phyloP scores from a whole-genome alignment of 768 basidiomycete genomes.

The Phylloporus sp. region DNA sequence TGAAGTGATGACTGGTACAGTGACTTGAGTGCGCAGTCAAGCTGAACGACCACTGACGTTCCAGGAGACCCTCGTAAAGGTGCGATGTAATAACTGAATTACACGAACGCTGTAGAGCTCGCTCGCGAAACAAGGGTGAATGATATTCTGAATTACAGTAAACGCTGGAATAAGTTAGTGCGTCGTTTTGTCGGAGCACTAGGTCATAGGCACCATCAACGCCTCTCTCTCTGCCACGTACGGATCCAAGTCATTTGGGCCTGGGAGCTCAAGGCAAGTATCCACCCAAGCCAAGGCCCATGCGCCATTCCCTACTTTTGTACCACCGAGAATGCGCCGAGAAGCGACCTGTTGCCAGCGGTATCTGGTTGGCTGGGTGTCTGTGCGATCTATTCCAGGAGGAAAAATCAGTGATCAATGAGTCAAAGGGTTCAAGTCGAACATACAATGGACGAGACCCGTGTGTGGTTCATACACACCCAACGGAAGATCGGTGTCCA shows the following conservation, averaged over 20 bases:
- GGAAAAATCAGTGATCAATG: conserved; percentile 5
- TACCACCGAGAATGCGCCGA: conserved; percentile 57
- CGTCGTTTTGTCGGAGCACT: not conserved
- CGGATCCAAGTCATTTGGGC: conserved; percentile 20
- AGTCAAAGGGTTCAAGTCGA: not conserved
- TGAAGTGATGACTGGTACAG: conserved; percentile 52
- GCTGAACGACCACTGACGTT: not conserved
- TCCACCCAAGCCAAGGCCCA: conserved; percentile 84
- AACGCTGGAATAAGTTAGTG: not conserved
- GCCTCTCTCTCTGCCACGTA: conserved; percentile 18
- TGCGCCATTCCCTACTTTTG: conserved; percentile 71
- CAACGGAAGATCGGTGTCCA: conserved; percentile 41
- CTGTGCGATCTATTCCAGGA: conserved; percentile 54
- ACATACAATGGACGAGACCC: conserved; percentile 69
- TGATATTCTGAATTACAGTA: conserved; percentile 1
- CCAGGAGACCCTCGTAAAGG: too few species aligned
- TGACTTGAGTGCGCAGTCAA: not conserved
- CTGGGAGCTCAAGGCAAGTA: conserved; percentile 38
- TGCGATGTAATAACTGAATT: too few species aligned
- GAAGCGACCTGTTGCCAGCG: conserved; percentile 60
- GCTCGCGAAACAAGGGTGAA: too few species aligned
- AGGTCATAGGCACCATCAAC: conserved; percentile 13
- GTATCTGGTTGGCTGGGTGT: conserved; percentile 70
- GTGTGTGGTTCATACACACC: conserved; percentile 85
- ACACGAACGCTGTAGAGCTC: too few species aligned